These are phyloP conservation scores for Coemansia sp. DNA, from an alignment of 192 early-diverging fungal species.

Conservation along the genomic window DNA sequence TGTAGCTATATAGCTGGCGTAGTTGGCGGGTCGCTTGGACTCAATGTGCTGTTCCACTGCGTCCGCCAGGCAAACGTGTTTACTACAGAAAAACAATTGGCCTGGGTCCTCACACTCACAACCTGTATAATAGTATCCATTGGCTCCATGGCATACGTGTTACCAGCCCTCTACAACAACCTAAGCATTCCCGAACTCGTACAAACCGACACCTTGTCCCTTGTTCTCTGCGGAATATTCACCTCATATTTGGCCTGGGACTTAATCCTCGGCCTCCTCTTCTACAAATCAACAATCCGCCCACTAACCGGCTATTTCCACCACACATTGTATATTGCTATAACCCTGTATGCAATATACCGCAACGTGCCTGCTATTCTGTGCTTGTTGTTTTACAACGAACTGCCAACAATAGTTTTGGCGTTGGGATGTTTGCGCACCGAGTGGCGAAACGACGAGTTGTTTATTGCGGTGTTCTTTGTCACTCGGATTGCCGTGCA, in stretches of 20 bases:
- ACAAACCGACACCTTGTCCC: constrained; percentile 35
- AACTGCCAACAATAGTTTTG: constrained; percentile 61
- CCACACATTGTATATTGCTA: constrained; percentile 57
- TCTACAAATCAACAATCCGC: constrained; percentile 58
- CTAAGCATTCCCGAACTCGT: constrained; percentile 22
- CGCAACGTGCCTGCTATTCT: constrained; percentile 38
- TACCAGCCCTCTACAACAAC: constrained; percentile 11
- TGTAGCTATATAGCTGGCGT: constrained; percentile 20
- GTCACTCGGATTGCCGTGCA: constrained; percentile 61
- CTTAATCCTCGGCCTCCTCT: constrained; percentile 55
- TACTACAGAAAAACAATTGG: constrained; percentile 45
- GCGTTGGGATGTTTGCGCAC: constrained; percentile 56
- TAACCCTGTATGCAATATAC: constrained; percentile 28
- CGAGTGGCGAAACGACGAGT: constrained; percentile 49
- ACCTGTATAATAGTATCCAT: constrained; percentile 31
- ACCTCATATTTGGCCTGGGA: constrained; percentile 59
- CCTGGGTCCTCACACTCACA: constrained; percentile 54
- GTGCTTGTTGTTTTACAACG: constrained; percentile 57
- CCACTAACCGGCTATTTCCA: constrained; percentile 63
- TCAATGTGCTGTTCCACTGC: constrained; percentile 31
- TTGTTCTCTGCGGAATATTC: constrained; percentile 55
- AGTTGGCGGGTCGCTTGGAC: constrained; percentile 15
- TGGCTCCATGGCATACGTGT: constrained; percentile 36
- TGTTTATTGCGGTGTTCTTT: constrained; percentile 60
- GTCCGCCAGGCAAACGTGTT: constrained; percentile 1